A percentile compares a stretch with the other conserved stretches of the same genome.
Conservation (phyloP, 495 filamentous ascomycete species). For the Podospora pseudocomata region DNA sequence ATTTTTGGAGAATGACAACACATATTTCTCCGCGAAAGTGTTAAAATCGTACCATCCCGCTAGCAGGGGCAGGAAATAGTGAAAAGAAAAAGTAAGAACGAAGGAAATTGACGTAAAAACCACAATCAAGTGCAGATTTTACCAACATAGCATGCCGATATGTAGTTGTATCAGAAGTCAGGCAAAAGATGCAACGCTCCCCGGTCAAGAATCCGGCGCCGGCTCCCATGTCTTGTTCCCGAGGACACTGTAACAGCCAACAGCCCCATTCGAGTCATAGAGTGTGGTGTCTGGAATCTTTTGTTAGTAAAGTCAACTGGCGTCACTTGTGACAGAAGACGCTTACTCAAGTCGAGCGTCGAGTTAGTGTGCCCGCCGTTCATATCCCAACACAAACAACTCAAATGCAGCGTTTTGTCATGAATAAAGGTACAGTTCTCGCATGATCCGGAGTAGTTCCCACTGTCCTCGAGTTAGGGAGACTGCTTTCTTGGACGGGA, state of each 20-base stretch:
- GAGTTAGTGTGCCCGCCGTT: background rate
- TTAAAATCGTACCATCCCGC: background rate
- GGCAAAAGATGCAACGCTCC: background rate
- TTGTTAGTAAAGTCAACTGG: background rate
- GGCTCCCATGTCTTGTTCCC: conserved; percentile 20
- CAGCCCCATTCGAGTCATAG: conserved; percentile 15
- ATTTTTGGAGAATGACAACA: background rate
- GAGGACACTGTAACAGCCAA: conserved; percentile 19
- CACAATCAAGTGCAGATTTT: background rate
- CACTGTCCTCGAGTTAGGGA: conserved; percentile 3
- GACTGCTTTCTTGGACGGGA: background rate
- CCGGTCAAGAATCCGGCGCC: background rate
- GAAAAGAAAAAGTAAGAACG: conserved; percentile 1
- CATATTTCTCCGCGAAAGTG: background rate
- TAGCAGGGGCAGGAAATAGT: background rate
- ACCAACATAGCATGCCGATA: background rate
- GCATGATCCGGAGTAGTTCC: conserved; percentile 22
- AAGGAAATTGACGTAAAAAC: background rate
- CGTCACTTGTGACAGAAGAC: background rate
- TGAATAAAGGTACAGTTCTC: conserved; percentile 12
- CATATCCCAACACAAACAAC: conserved; percentile 15
- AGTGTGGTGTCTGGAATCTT: conserved; percentile 18
- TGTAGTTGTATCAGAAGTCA: background rate
- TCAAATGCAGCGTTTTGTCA: conserved; percentile 15
- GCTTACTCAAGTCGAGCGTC: conserved; percentile 22